Evolutionary conservation across 768 basidiomycete genomes (phyloP).

Genomic region (Epithele typhae): DNA sequence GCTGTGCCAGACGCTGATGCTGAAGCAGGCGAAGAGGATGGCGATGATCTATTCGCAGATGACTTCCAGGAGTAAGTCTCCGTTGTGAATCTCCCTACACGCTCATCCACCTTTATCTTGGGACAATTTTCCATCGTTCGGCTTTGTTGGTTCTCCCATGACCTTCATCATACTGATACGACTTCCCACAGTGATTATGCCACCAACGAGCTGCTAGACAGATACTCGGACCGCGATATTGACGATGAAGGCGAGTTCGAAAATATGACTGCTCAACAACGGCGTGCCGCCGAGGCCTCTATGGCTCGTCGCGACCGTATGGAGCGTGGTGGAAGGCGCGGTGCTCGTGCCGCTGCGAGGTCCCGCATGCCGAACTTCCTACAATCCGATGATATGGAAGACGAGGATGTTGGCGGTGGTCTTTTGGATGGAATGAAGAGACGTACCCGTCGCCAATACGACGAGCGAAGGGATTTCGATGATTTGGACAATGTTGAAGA

Average conservation of each 20-base stretch:
- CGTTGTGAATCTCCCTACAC: not conserved
- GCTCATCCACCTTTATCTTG: not conserved
- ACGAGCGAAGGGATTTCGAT: conserved; percentile 86
- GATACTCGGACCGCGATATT: conserved; percentile 82
- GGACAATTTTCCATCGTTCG: too few species aligned
- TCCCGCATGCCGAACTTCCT: conserved; percentile 86
- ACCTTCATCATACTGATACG: not conserved
- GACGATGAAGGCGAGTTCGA: conserved; percentile 76
- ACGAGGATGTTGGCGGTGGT: conserved; percentile 56
- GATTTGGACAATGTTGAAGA: conserved; percentile 89
- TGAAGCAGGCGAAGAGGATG: conserved; percentile 74
- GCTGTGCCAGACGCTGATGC: conserved; percentile 80
- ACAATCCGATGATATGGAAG: conserved; percentile 78
- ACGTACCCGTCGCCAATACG: conserved; percentile 87
- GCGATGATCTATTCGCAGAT: conserved; percentile 93
- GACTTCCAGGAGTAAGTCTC: conserved; percentile 60
- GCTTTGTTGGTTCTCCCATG: too few species aligned
- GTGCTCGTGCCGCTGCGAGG: conserved; percentile 70
- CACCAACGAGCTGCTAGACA: conserved; percentile 75
- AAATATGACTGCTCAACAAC: conserved; percentile 60
- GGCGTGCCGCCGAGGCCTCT: conserved; percentile 78
- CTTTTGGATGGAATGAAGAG: conserved; percentile 71
- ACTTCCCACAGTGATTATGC: conserved; percentile 69
- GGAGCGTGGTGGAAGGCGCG: conserved; percentile 61
- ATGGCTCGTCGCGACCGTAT: conserved; percentile 87